Conservation (phyloP, 2,329 filamentous ascomycete genomes). For the Lasiodiplodia gonubiensis region DNA sequence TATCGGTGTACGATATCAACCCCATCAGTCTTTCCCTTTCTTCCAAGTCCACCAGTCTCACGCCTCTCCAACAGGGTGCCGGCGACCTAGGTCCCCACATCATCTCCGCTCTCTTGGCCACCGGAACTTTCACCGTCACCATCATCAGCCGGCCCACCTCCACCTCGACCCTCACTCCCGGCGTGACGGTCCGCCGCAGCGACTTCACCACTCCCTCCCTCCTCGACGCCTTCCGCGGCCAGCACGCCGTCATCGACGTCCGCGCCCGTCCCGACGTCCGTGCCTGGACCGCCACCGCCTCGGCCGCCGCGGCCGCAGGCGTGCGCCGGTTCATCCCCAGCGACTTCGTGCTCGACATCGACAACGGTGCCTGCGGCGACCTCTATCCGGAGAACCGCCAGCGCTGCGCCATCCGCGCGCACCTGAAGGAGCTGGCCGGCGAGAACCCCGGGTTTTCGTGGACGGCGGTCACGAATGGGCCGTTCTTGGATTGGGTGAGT, state of each 20-base stretch:
- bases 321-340: slow-evolving; percentile 67
- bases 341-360: slow-evolving; percentile 64
- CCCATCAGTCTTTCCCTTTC: too few species aligned
- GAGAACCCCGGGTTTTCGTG: slow-evolving; percentile 59
- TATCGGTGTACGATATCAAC: too few species aligned
- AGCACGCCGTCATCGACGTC: slow-evolving; percentile 62
- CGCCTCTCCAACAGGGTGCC: too few species aligned
- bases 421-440: not conserved
- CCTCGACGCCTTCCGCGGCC: slow-evolving; percentile 57
- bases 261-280: slow-evolving; percentile 50
- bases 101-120: not conserved
- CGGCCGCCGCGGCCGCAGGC: slow-evolving; percentile 64
- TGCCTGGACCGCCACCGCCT: slow-evolving; percentile 59
- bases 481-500: slow-evolving; percentile 65
- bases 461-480: slow-evolving; percentile 63
- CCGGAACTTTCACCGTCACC: not conserved
- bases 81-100: not conserved
- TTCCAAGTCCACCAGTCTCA: too few species aligned
- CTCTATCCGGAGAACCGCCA: too few species aligned
- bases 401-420: not conserved
- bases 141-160: not conserved
- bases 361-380: slow-evolving; percentile 44
- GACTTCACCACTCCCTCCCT: slow-evolving; percentile 57
- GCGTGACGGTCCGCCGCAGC: slow-evolving; percentile 52
- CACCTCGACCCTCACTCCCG: slow-evolving; percentile 41